Evolutionary conservation across 805 yeast genomes (phyloP), one percentile per base, ranked within the genome.

Genomic region (Lachancea kluyveri): DNA sequence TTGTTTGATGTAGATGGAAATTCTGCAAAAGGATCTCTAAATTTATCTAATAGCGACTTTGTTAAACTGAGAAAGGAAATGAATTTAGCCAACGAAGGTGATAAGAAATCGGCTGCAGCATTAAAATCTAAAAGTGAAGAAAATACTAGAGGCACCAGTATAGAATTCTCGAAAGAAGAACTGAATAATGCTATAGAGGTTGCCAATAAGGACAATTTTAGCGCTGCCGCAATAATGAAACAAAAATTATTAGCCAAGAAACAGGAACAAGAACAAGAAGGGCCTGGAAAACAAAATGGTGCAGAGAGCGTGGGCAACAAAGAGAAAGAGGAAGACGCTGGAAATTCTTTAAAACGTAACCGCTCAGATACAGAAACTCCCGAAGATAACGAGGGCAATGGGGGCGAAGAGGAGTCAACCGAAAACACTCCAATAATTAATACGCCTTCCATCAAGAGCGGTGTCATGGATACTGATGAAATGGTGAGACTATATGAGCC

Each of bases 401-500:
- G 29, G n/a, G 36, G 23, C 5, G 35, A 31, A 8, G 33, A 31
- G 12, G 37, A 33, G 6, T 44, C 41, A 10, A 48, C 40, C 2
- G 45, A 41, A 4, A 42, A 42, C 8, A 35, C 42, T 11, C 48
- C 50, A 6, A 40, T 54, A 1, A 55, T 53, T 6, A 47, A 59
- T 5, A 37, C 42, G 11, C 49, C 53, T 14, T 41, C 40, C 10
- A 42, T 59, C 0, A 50, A 45, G 6, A 45, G 50, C 29, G 60
- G 62, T 9, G 64, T 59, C 5, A 60, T 60, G 24, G 69, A 64
- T 23, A 65, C 67, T 9, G 75, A 71, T 28, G 68, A 67, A 37
- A 60, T 67, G 6, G 79, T 88, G 20, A 72, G 77, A 43, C 59
- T 85, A 41, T 80, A 84, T 77, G 94, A 86, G 54, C 79, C 92